Conservation (phyloP, 805 yeast genomes). For the Lachancea sp. region DNA sequence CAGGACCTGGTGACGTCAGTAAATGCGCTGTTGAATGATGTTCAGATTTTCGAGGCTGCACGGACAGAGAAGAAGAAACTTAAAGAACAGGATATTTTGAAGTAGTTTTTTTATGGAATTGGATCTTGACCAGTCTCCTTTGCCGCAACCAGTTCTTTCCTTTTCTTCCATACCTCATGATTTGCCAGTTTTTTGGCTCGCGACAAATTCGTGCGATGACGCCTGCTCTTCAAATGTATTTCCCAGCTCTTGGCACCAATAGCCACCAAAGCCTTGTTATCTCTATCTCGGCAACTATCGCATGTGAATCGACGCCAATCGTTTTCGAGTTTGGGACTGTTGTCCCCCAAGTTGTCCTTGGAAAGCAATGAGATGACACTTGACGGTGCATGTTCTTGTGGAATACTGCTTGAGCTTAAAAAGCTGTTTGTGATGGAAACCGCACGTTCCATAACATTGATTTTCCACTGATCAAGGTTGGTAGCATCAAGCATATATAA, state of each 20-base stretch:
- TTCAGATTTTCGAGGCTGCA: slow-evolving; percentile 46
- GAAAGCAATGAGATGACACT: slow-evolving; percentile 29
- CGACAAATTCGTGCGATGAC: slow-evolving; percentile 53
- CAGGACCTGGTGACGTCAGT: slow-evolving; percentile 48
- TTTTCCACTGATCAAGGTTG: slow-evolving; percentile 55
- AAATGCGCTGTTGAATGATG: slow-evolving; percentile 39
- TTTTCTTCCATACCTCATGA: slow-evolving; percentile 41
- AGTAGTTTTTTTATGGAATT: background rate
- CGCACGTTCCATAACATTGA: slow-evolving; percentile 52
- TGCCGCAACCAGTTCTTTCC: slow-evolving; percentile 4
- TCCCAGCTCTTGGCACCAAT: slow-evolving; percentile 71
- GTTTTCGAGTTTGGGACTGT: slow-evolving; percentile 9
- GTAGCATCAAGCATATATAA: slow-evolving; percentile 72
- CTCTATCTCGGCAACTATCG: slow-evolving; percentile 52
- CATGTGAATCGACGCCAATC: slow-evolving; percentile 68
- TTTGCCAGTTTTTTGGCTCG: slow-evolving; percentile 46
- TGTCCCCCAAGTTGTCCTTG: slow-evolving; percentile 3
- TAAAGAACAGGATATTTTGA: slow-evolving; percentile 33
- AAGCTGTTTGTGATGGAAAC: slow-evolving; percentile 40
- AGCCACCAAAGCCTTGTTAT: slow-evolving; percentile 50
- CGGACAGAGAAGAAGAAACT: slow-evolving; percentile 45
- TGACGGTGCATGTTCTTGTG: slow-evolving; percentile 35
- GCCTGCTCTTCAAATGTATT: slow-evolving; percentile 58
- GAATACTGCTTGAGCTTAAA: slow-evolving; percentile 19
- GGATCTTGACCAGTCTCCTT: background rate